These are phyloP conservation scores for Oryza glumipatula DNA, from an alignment of 176 grass and related monocot genomes.

Conservation along the genomic window DNA sequence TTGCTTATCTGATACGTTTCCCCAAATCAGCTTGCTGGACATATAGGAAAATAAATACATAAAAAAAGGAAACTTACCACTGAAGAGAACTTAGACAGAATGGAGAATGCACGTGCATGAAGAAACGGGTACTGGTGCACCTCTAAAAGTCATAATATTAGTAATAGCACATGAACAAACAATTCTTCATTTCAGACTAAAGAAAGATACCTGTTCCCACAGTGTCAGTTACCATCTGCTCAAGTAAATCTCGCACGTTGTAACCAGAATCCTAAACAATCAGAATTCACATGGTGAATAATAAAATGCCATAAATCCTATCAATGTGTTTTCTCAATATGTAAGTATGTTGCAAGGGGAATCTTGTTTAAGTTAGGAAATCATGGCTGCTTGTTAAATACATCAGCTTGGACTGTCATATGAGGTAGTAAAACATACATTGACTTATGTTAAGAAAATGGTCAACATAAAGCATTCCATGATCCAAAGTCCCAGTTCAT, in stretches of 20 bases:
- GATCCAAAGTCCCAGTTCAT: background rate
- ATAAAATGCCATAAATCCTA: conserved; percentile 8
- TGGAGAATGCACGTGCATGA: conserved; percentile 80
- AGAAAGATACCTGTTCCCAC: conserved; percentile 60
- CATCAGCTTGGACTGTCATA: background rate
- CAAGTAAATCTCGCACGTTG: conserved; percentile 73
- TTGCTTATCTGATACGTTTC: conserved; percentile 68
- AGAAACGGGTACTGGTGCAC: conserved; percentile 82
- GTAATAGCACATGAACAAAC: conserved; percentile 25
- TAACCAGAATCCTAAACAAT: conserved; percentile 70
- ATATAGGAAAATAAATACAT: conserved; percentile 27
- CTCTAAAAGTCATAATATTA: conserved; percentile 58
- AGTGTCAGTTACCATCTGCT: conserved; percentile 82
- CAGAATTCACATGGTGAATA: conserved; percentile 27
- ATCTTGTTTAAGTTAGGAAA: background rate
- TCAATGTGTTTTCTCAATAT: background rate
- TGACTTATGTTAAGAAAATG: background rate
- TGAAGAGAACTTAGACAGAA: conserved; percentile 74
- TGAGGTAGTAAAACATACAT: background rate
- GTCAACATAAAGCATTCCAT: background rate
- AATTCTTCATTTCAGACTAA: conserved; percentile 5
- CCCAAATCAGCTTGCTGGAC: conserved; percentile 37
- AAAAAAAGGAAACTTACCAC: conserved; percentile 54
- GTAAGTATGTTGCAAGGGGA: background rate
- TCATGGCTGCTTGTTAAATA: background rate